Evolutionary conservation across 805 yeast species (phyloP).

Genomic region (Kodamaea fukazawae): DNA sequence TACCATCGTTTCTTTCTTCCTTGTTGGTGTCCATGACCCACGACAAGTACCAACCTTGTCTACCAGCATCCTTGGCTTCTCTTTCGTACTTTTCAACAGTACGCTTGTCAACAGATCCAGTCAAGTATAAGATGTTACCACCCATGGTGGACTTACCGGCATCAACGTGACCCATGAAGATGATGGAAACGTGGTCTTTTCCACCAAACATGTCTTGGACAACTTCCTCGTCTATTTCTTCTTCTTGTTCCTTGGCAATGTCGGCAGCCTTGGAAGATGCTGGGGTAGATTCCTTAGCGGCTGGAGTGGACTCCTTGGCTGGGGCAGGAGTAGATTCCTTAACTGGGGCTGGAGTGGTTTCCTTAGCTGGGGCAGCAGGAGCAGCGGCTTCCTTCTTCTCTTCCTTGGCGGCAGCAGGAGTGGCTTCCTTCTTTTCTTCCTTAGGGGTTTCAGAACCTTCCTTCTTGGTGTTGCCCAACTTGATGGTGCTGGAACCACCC

Average conservation of each 20-base stretch:
- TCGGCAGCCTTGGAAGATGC: conserved; percentile 43
- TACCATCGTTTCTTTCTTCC: conserved; percentile 98
- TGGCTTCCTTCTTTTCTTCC: conserved; percentile 20
- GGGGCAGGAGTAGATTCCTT: conserved; percentile 13
- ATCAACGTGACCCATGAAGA: conserved; percentile 99
- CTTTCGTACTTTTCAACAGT: conserved; percentile 97
- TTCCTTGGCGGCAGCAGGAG: conserved; percentile 16
- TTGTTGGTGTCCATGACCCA: conserved; percentile 99
- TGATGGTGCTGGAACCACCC: conserved; percentile 24
- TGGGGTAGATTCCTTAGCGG: conserved; percentile 20
- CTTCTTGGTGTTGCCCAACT: conserved; percentile 32
- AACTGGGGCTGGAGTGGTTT: conserved; percentile 13
- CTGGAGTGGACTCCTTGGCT: conserved; percentile 15
- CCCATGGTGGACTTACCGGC: conserved; percentile 99
- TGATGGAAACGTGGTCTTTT: conserved; percentile 93
- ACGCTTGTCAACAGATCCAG: conserved; percentile 98
- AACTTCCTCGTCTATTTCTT: conserved; percentile 78
- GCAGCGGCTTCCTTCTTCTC: conserved; percentile 12
- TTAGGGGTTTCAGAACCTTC: conserved; percentile 19
- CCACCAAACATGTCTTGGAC: conserved; percentile 94
- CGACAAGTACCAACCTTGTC: conserved; percentile 99
- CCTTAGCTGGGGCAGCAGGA: conserved; percentile 15
- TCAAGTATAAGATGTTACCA: conserved; percentile 88
- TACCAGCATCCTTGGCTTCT: conserved; percentile 98
- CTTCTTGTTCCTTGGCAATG: conserved; percentile 68